These are phyloP conservation scores for Cucumis sativus DNA, from an alignment of 306 rosid genomes.

Conservation along the genomic window Cucumber_9930_V3 NC_026657.2:356501-357000, in stretches of 20 bases:
- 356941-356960: too few relatives aligned
- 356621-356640: background rate
- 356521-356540: background rate
- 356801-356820: too few relatives aligned
- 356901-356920: too few relatives aligned
- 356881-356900: too few relatives aligned
- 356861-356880: too few relatives aligned
- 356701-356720: conserved; percentile 76
- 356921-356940: too few relatives aligned
- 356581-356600: background rate
- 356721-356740: conserved; percentile 68
- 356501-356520: background rate
- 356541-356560: background rate
- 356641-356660: background rate
- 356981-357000: too few relatives aligned
- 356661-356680: conserved; percentile 30
- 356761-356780: conserved; percentile 32
- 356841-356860: too few relatives aligned
- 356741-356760: conserved; percentile 40
- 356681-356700: conserved; percentile 52
- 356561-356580: background rate
- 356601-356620: background rate
- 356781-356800: too few relatives aligned
- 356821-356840: too few relatives aligned
- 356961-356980: too few relatives aligned